Base-by-base conservation (phyloP, 495 filamentous ascomycete species). In the Neurospora africana region DNA sequence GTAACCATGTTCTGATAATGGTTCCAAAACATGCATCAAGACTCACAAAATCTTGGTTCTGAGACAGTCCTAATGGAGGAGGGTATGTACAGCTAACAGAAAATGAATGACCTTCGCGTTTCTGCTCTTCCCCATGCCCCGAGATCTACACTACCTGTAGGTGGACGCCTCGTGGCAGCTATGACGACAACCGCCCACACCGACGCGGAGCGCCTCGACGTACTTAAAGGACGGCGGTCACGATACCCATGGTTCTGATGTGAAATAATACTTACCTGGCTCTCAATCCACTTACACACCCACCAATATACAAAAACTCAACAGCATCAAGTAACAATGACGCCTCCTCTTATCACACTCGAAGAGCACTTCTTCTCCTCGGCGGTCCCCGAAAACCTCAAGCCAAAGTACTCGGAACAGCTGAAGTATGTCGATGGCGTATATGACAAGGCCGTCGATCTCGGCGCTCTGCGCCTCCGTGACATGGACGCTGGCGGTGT, bases 311-410 rank as follows among this genome's bases (percentile, higher is more conserved):
- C n/a, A n/a, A n/a, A 21, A 17, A 61, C 53, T 17, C 3, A 19
- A 65, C 11, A 65, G 27, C 23, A 17, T 19, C 53, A 33, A 61
- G 13, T 4, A 33, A 33, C 61, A 44, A 75, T 69, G 70, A 70
- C 69, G 23, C 78, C 78, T 27, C 78, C 76, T 9, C 78, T 88
- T 72, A 87, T 90, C 71, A 81, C 88, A 17, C 86, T 89, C 41
- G 89, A 90, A 79, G 88, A 90, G 75, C 89, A 89, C 75, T 90
- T 84, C 79, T 78, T 85, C 76, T 83, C 85, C 68, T 78, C 78
- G 35, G 74, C 77, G 10, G 78, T 81, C 37, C 73, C 77, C 38
- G 69, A 71, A 43, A 36, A 72, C 67, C 53, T 75, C 27, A 69
- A 70, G 37, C 36, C 71, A 4, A 72, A 68, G 38, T 79, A 73